A percentile compares a stretch with the other conserved stretches of the same genome.
These are phyloP conservation scores for Nasturtium officinale DNA, from an alignment of 345 rosid genomes.

Conservation along the genomic window DNA sequence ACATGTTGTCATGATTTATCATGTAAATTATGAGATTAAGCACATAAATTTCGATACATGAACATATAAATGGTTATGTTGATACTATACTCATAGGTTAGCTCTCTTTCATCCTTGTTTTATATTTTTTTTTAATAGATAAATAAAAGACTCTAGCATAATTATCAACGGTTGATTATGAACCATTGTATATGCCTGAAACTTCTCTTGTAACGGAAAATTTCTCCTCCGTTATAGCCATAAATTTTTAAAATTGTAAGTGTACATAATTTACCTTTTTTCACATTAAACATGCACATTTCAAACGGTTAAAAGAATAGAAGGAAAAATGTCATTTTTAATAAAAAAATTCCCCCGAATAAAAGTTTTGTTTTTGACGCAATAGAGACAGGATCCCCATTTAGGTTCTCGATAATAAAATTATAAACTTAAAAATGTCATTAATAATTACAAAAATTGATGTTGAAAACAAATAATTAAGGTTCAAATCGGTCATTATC, in stretches of 20 bases:
- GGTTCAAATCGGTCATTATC: slow-evolving; percentile 16
- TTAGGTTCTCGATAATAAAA: slow-evolving; percentile 12
- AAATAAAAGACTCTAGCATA: not conserved
- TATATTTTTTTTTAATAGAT: not conserved
- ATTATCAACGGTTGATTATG: not conserved
- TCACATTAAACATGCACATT: not conserved
- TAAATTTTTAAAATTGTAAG: not conserved
- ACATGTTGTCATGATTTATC: slow-evolving; percentile 37
- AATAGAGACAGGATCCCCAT: slow-evolving; percentile 28
- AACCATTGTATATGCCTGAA: too few species aligned
- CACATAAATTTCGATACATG: not conserved
- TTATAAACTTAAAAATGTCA: not conserved
- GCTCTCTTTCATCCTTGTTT: not conserved
- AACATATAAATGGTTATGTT: not conserved
- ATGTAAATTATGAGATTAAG: not conserved
- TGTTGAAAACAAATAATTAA: not conserved
- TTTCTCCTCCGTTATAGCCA: not conserved
- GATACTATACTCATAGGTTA: not conserved
- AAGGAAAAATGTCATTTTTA: not conserved
- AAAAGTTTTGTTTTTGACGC: slow-evolving; percentile 9
- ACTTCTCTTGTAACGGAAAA: not conserved
- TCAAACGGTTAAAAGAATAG: not conserved
- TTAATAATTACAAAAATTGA: not conserved
- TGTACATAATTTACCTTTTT: not conserved
- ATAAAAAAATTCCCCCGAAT: not conserved